These are phyloP conservation scores for Dionaea muscipula DNA, from an alignment of 179 eudicot genomes.

Conservation along the genomic window DNA sequence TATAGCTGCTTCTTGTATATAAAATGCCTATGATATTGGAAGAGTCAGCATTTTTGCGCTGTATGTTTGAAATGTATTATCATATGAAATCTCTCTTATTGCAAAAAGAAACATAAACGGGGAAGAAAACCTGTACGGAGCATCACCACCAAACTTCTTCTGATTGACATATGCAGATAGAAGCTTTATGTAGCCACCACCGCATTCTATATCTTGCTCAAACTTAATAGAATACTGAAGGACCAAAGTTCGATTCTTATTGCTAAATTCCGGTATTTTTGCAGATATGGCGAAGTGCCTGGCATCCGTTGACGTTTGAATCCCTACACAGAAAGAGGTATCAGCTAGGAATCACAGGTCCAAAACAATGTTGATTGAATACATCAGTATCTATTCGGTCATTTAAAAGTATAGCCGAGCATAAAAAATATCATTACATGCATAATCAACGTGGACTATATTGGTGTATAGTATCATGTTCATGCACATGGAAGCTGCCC, in stretches of 20 bases:
- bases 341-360: neutral
- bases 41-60: too few relatives aligned
- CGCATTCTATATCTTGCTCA: constrained; percentile 66
- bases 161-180: constrained; percentile 52
- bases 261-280: constrained; percentile 51
- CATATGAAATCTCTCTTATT: too few relatives aligned
- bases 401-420: too few relatives aligned
- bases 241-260: constrained; percentile 54
- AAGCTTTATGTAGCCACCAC: constrained; percentile 65
- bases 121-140: constrained; percentile 51
- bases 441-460: too few relatives aligned
- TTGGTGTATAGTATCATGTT: too few relatives aligned
- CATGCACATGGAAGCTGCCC: too few relatives aligned
- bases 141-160: constrained; percentile 69
- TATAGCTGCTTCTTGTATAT: too few relatives aligned
- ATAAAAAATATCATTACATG: too few relatives aligned
- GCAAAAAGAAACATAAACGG: neutral
- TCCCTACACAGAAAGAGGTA: constrained; percentile 26
- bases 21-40: too few relatives aligned
- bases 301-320: constrained; percentile 50
- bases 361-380: neutral
- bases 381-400: too few relatives aligned
- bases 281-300: constrained; percentile 61
- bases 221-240: constrained; percentile 49
- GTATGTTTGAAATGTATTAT: too few relatives aligned